Conservation (phyloP, 495 filamentous ascomycete genomes). For the Hyaloscypha hepaticicola region DNA sequence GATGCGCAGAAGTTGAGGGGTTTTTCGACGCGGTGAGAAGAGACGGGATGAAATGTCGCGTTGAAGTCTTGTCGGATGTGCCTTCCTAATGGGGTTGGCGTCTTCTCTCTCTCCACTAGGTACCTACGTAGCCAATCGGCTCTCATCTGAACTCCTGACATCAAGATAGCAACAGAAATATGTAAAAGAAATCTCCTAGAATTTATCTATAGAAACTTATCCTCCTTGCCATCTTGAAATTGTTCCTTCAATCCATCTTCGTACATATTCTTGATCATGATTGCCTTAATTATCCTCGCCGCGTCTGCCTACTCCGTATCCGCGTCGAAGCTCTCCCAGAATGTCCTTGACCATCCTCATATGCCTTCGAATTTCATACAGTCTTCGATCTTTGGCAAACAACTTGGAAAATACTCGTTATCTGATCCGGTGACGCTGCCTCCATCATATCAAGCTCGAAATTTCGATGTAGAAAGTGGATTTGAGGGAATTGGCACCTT, state of each 20-base stretch:
- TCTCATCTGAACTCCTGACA: background rate
- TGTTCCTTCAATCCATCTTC: background rate
- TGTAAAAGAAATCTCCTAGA: no score
- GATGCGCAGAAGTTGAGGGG: background rate
- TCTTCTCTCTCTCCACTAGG: background rate
- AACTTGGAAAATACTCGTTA: background rate
- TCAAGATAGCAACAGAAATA: background rate
- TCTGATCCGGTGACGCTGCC: constrained; percentile 10
- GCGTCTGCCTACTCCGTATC: background rate
- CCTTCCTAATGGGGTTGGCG: background rate
- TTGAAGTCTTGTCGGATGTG: background rate
- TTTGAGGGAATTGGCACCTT: constrained; percentile 24
- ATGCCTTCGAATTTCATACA: constrained; percentile 24
- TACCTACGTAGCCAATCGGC: background rate
- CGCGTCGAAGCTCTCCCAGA: background rate
- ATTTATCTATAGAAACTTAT: background rate
- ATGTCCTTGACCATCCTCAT: background rate
- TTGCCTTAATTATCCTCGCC: background rate
- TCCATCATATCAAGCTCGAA: constrained; percentile 12
- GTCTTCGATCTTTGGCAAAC: constrained; percentile 23
- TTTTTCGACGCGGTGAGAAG: background rate
- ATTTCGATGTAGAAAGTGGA: constrained; percentile 2
- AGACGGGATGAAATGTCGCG: background rate
- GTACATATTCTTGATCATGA: background rate
- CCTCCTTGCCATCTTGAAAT: background rate